Conservation (phyloP, 2,329 filamentous ascomycete species). For the Coniochaeta hoffmannii region DNA sequence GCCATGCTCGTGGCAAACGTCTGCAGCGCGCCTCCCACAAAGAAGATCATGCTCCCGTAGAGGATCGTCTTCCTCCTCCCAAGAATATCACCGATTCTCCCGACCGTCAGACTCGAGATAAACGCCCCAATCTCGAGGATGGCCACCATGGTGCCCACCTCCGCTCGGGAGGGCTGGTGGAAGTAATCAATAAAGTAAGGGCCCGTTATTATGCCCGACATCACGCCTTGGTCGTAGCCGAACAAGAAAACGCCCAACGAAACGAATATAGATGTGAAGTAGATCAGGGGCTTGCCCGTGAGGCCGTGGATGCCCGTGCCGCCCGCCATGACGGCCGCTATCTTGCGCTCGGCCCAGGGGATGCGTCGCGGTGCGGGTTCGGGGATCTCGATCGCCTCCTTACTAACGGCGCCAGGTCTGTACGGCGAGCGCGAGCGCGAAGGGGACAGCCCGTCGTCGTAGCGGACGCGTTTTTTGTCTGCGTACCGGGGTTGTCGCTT, state of each 20-base stretch:
- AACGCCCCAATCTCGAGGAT: conserved; percentile 93
- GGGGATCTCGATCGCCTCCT: conserved; percentile 80
- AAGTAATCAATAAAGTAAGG: conserved; percentile 89
- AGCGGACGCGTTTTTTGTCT: conserved; percentile 62
- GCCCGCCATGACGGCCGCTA: conserved; percentile 82
- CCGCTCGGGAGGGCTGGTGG: conserved; percentile 74
- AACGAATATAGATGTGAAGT: conserved; percentile 90
- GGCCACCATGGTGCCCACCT: conserved; percentile 95
- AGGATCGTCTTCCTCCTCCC: conserved; percentile 85
- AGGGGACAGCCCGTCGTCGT: conserved; percentile 40
- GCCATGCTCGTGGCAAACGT: conserved; percentile 73
- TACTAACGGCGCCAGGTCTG: conserved; percentile 38
- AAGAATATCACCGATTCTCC: conserved; percentile 84
- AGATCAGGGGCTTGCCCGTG: conserved; percentile 90
- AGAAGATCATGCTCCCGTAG: conserved; percentile 87
- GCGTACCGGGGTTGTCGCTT: conserved; percentile 35
- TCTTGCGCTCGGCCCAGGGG: conserved; percentile 57
- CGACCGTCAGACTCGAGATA: conserved; percentile 79
- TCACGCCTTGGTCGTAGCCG: conserved; percentile 84
- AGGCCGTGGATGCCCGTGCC: conserved; percentile 79
- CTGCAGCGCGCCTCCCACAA: conserved; percentile 76
- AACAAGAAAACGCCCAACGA: conserved; percentile 83
- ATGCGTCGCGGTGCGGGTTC: conserved; percentile 56
- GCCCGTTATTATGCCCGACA: conserved; percentile 71
- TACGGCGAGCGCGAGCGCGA: conserved; percentile 22